Conservation (phyloP, 768 basidiomycete species). For the Mycena rosella region DNA sequence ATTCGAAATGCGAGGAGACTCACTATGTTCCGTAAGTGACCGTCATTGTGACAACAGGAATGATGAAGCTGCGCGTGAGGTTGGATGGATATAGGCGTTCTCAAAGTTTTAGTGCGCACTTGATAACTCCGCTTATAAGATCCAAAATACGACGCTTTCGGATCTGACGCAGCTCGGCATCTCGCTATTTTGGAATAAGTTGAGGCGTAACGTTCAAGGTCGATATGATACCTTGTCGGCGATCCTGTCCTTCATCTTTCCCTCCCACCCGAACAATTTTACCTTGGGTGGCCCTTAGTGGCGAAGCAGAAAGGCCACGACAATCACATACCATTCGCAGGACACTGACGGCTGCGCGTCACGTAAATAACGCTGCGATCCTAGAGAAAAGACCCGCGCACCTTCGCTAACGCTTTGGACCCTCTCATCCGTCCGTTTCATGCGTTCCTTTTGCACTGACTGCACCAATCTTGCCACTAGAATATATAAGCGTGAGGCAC, state of each 20-base stretch:
- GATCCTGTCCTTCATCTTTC: conserved; percentile 66
- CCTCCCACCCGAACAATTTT: conserved; percentile 73
- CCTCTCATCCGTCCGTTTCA: conserved; percentile 71
- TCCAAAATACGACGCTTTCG: conserved; percentile 55
- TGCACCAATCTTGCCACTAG: conserved; percentile 28
- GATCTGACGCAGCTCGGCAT: conserved; percentile 59
- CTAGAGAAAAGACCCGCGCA: conserved; percentile 44
- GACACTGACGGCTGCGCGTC: conserved; percentile 63
- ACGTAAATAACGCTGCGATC: background rate
- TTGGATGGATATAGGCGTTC: conserved; percentile 39
- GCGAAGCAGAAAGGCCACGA: background rate
- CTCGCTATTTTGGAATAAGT: conserved; percentile 43
- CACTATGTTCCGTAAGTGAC: conserved; percentile 59
- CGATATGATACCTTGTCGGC: conserved; percentile 51
- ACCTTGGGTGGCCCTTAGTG: conserved; percentile 10
- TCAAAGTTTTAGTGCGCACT: conserved; percentile 29
- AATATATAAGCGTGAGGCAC: background rate
- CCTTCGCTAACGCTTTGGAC: conserved; percentile 74
- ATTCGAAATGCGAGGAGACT: background rate
- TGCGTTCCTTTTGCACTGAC: conserved; percentile 58
- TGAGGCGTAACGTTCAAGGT: conserved; percentile 41
- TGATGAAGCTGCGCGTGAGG: conserved; percentile 47
- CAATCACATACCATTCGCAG: conserved; percentile 72
- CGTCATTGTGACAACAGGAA: conserved; percentile 57
- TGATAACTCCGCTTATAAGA: conserved; percentile 51